Evolutionary conservation across 140 eudicot species (phyloP), one percentile per base, ranked within the genome.

Genomic region (Bidens hawaiensis): DNA sequence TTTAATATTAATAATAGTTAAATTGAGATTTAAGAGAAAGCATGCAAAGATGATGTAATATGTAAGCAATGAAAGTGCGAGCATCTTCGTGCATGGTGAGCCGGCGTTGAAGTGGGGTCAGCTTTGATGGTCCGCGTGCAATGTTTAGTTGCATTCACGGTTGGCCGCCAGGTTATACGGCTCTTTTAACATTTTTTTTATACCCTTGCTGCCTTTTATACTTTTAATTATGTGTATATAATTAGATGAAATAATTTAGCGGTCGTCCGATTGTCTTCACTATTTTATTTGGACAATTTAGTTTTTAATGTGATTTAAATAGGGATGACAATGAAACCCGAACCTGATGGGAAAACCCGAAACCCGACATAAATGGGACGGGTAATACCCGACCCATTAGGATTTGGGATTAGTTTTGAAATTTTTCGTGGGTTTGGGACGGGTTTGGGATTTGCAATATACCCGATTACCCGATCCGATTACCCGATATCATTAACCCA

Each of bases 91-190:
- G 76, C 76, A 61, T 60, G 68, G 60, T 60, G 61, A 70, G 43
- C 76, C 69, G 69, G 76, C 76, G 76, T 11, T 27, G 63, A 70
- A 60, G 76, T 70, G 69, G 63, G 76, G 76, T 70, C 76, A 70
- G 69, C 69, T 70, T 50, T 58, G 62, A 48, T 60, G 75, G 53
- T 59, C 62, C 69, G 69, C 75, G 54, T 60, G 55, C 50, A 43
- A 54, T 42, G 56, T 53, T 67, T 68, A 4, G n/a, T n/a, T n/a
- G n/a, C 45, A 38, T 38, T 38, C 45, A 38, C 13, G 45, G 60
- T 54, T 54, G 60, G 17, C 30, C 30, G 30, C 17, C 30, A 23
- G 26, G 26, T 47, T 47, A 47, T 47, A 47, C 53, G 53, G 4
- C 25, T 17, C 2, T 12, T 17, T 46, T n/a, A 43, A n/a, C n/a